A percentile compares a stretch with the other conserved stretches of the same genome.
Evolutionary conservation across 106 monocot species (phyloP).

Genomic region (Hemerocallis citrina): DNA sequence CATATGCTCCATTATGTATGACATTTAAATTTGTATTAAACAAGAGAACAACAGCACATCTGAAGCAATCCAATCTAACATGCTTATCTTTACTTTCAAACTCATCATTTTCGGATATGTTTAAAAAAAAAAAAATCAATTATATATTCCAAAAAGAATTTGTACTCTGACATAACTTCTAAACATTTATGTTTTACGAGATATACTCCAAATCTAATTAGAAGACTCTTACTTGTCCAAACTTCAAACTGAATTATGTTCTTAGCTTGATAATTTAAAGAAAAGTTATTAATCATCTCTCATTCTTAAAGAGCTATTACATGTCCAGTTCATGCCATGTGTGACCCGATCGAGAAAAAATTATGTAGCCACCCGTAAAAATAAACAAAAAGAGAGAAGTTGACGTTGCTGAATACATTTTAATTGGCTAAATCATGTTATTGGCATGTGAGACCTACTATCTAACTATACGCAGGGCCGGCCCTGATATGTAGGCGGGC

Average conservation of each 20-base stretch:
- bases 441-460: constrained; percentile 8
- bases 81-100: too few species aligned
- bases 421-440: neutral
- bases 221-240: constrained; percentile 4
- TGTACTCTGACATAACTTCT: too few species aligned
- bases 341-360: neutral
- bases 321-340: neutral
- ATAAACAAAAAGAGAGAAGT: too few species aligned
- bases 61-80: constrained; percentile 1
- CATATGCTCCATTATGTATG: neutral
- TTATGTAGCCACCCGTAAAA: too few species aligned
- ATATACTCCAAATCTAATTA: too few species aligned
- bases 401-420: neutral
- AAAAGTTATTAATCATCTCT: neutral
- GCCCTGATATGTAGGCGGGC: too few species aligned
- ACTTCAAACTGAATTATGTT: neutral
- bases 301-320: neutral
- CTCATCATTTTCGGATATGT: too few species aligned
- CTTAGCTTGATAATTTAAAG: neutral
- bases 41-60: neutral
- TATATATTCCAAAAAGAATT: too few species aligned
- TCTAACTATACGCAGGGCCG: neutral
- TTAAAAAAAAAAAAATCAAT: too few species aligned
- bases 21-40: neutral
- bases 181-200: too few species aligned